Evolutionary conservation across 1,139 yeast genomes (phyloP).

Genomic region (Candida frijolesensis): DNA sequence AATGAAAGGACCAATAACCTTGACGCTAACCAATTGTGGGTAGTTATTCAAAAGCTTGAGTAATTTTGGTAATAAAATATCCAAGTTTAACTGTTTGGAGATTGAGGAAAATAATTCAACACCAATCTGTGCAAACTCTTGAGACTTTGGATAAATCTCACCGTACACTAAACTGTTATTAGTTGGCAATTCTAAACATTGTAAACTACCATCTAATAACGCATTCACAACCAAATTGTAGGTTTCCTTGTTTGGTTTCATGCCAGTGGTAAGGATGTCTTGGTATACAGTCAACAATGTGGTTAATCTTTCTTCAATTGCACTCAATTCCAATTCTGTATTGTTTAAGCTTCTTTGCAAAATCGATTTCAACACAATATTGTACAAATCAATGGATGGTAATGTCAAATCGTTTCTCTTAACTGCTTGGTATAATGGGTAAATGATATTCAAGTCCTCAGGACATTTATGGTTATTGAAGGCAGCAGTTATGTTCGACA

Average conservation of each 20-base stretch:
- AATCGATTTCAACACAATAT: slow-evolving; percentile 40
- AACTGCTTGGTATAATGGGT: slow-evolving; percentile 47
- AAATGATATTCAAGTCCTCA: slow-evolving; percentile 34
- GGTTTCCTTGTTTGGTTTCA: slow-evolving; percentile 59
- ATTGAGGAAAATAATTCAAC: slow-evolving; percentile 59
- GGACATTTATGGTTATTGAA: slow-evolving; percentile 19
- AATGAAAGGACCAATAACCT: slow-evolving; percentile 20
- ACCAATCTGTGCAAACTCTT: slow-evolving; percentile 67
- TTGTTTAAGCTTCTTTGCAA: slow-evolving; percentile 30
- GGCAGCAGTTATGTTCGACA: slow-evolving; percentile 20
- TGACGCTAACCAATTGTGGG: slow-evolving; percentile 30
- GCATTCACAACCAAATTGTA: slow-evolving; percentile 54
- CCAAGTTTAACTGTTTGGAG: slow-evolving; percentile 29
- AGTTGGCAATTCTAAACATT: slow-evolving; percentile 17
- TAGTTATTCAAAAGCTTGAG: slow-evolving; percentile 26
- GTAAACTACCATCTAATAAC: slow-evolving; percentile 52
- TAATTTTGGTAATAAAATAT: slow-evolving; percentile 28
- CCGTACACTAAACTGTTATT: slow-evolving; percentile 23
- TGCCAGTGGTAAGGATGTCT: slow-evolving; percentile 50
- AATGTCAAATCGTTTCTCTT: slow-evolving; percentile 37
- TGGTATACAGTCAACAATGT: slow-evolving; percentile 67
- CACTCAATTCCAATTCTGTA: slow-evolving; percentile 22
- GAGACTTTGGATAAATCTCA: slow-evolving; percentile 43
- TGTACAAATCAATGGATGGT: slow-evolving; percentile 37
- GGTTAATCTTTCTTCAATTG: slow-evolving; percentile 49